Conservation (phyloP, 306 rosid species). For the Geum urbanum region DNA sequence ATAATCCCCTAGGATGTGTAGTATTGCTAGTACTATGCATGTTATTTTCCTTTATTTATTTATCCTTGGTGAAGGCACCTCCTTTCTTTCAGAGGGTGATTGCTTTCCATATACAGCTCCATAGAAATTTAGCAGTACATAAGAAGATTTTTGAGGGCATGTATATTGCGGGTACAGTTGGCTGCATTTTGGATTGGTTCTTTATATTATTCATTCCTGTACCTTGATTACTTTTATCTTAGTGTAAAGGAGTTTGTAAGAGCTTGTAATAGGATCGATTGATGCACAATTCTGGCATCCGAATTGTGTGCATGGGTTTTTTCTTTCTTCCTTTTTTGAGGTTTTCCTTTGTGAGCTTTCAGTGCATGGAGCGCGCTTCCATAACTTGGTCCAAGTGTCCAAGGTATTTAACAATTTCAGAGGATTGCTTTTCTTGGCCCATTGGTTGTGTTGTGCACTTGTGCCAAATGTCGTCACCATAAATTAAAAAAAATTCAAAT, state of each 20-base stretch:
- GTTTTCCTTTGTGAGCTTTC: not conserved
- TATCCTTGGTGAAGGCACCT: slow-evolving; percentile 17
- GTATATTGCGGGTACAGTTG: slow-evolving; percentile 33
- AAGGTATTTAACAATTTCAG: too few species aligned
- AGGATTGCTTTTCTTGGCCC: too few species aligned
- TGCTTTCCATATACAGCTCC: slow-evolving; percentile 30
- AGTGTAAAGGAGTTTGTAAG: slow-evolving; percentile 10
- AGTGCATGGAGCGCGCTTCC: too few species aligned
- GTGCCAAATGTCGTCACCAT: too few species aligned
- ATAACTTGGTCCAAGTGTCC: too few species aligned
- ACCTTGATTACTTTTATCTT: not conserved
- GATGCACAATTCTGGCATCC: not conserved
- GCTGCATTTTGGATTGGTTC: slow-evolving; percentile 10
- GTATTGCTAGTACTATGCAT: slow-evolving; percentile 11
- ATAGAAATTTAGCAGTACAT: slow-evolving; percentile 38
- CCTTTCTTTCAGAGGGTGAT: slow-evolving; percentile 27
- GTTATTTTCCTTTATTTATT: not conserved
- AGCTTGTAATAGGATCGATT: slow-evolving; percentile 9
- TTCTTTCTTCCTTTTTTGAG: not conserved
- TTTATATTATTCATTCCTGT: not conserved
- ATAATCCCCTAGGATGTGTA: slow-evolving; percentile 22
- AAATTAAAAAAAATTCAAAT: too few species aligned
- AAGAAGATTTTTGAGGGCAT: slow-evolving; percentile 44
- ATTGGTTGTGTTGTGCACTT: too few species aligned
- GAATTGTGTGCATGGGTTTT: not conserved